Evolutionary conservation across 495 filamentous ascomycete genomes (phyloP), one percentile per base, ranked within the genome.

Genomic region (Xylaria nigripes): DNA sequence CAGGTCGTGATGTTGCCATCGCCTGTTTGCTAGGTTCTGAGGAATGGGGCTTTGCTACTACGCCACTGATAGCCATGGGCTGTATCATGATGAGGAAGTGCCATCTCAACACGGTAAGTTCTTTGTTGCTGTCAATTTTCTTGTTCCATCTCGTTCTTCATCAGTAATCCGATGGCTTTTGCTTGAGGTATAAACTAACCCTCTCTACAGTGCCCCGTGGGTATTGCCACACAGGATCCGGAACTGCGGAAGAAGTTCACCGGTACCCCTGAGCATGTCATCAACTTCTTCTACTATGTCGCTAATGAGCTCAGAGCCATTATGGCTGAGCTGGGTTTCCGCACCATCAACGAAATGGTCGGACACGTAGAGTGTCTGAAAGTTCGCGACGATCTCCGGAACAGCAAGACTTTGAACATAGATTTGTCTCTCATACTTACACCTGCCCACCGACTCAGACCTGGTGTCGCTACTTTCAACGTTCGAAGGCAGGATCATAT

Each of bases 251-350:
- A 90, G 76, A 99, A 96, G 75, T 97, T 99, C 72, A 78, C 81
- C 40, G 94, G 93, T 27, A 90, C 89, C 0, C 92, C 93, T 6
- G 93, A 99, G 71, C 89, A 99, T 66, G 93, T 96, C 43, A 99
- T 99, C 71, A 99, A 99, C 77, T 99, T 97, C 80, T 99, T 99
- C 76, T 99, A 96, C 74, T 99, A 99, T 62, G 79, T 99, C 45
- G 84, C 94, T 56, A 99, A 99, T 63, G 93, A 99, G 76, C 83
- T 99, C 55, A 86, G 93, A 57, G 91, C 93, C 16, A 96, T 99
- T 72, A 97, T 99, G 93, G 92, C 93, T 25, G 92, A 87, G 69
- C 80, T 97, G 60, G 93, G 93, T 51, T 86, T 96, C 78, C 82
- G 93, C 45, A 95, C 87, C 25, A 83, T 99, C 66, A 99, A 99